Evolutionary conservation across 1,284 basidiomycete genomes (phyloP).

Genomic region (Gymnopus androsaceus): DNA sequence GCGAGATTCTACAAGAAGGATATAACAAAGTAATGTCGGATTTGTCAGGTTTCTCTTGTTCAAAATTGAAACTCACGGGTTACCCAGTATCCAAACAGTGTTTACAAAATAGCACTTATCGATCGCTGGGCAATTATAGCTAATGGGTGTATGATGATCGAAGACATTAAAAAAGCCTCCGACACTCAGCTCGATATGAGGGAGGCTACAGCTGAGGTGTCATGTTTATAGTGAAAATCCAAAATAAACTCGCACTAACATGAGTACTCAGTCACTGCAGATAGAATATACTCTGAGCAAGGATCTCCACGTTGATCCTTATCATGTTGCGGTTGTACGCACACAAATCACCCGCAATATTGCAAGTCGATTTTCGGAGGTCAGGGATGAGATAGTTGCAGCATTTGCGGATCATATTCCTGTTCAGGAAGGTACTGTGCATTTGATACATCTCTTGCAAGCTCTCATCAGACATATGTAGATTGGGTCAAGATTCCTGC

Average conservation of each 20-base stretch:
- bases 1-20: constrained; percentile 16
- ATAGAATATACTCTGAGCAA: constrained; percentile 17
- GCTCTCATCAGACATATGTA: constrained; percentile 6
- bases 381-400: constrained; percentile 39
- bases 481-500: constrained; percentile 32
- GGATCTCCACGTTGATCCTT: constrained; percentile 17
- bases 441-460: neutral
- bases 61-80: neutral
- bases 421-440: neutral
- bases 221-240: constrained; percentile 24
- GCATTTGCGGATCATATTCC: constrained; percentile 20
- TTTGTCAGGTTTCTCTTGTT: neutral
- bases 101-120: constrained; percentile 33
- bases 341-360: constrained; percentile 40
- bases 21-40: constrained; percentile 10
- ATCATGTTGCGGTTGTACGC: constrained; percentile 18
- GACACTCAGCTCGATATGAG: constrained; percentile 33
- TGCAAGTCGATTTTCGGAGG: constrained; percentile 32
- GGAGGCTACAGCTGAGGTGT: constrained; percentile 29
- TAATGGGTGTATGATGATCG: constrained; percentile 29
- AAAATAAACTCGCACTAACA: too few species aligned
- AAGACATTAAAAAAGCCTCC: constrained; percentile 34
- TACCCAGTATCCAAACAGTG: constrained; percentile 11
- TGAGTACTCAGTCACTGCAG: constrained; percentile 10
- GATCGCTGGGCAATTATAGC: constrained; percentile 34